Base-by-base conservation (phyloP, 805 yeast genomes). In the Hanseniaspora opuntiae region DNA sequence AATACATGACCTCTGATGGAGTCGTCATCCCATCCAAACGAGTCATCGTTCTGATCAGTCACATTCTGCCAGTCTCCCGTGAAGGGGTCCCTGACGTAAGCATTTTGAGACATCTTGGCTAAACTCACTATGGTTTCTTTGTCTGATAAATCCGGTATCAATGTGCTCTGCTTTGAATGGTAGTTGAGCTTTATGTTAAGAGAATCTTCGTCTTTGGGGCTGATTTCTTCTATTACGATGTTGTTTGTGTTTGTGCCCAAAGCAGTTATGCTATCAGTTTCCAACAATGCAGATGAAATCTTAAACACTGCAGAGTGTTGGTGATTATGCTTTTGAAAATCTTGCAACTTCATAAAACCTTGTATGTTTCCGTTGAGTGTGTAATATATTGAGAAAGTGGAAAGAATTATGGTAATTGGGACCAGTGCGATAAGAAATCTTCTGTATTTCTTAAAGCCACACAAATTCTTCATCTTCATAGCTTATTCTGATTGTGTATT, bases 1-100 rank as follows among this genome's bases (percentile, higher is more conserved):
- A 93, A 93, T 0, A 93, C 79, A 64, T 93, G 96, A 2, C 98
- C 98, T 44, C 98, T 73, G 2, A 93, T 67, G 0, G 97, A 97
- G 56, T 77, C 79, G 10, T 73, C 81, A 57, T 79, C 76, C 98
- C 97, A 93, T 3, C 97, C 97, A 64, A 82, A 82, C 17, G 81
- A 78, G 12, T 68, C 60, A n/a, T 76, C 25, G 3, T 44, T n/a
- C 37, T 28, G 8, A 65, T 89, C 96, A 1, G 79, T 69, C 9
- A 90, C 69, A 59, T 93, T 78, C 0, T 98, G 98, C 50, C 50
- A 47, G n/a, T 47, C 50, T 3, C 50, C 50, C 1, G 41, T 37
- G n/a, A n/a, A 39, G 16, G 50, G 50, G 19, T 47, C 17, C 25
- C 44, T 47, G 11, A 47, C 68, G n/a, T 71, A 74, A 44, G 74